These are phyloP conservation scores for Vitis hybrid DNA, from an alignment of 177 flowering plant species.

Conservation along the genomic window DNA sequence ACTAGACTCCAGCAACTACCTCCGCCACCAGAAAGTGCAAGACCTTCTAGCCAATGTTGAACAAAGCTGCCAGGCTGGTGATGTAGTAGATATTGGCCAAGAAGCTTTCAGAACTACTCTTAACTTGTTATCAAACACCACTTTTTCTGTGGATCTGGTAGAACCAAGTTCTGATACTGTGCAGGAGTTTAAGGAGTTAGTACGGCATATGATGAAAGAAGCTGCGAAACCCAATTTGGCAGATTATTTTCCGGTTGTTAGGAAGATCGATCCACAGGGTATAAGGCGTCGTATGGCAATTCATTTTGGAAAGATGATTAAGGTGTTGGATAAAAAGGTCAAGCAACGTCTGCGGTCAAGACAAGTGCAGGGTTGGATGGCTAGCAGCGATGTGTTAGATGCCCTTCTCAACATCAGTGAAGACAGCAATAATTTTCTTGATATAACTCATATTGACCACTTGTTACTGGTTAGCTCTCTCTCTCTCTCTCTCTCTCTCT, in stretches of 20 bases:
- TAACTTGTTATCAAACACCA: constrained; percentile 34
- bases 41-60: constrained; percentile 27
- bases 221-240: constrained; percentile 11
- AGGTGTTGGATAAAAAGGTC: constrained; percentile 8
- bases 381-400: constrained; percentile 23
- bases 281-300: constrained; percentile 2
- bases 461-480: constrained; percentile 10
- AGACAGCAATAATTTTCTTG: not conserved
- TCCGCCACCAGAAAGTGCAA: constrained; percentile 33
- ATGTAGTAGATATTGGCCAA: constrained; percentile 34
- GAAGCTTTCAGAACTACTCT: constrained; percentile 38
- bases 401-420: constrained; percentile 21
- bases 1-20: constrained; percentile 30
- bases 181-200: constrained; percentile 25
- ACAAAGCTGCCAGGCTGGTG: constrained; percentile 18
- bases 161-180: constrained; percentile 23
- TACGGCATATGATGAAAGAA: constrained; percentile 25
- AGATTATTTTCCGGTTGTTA: constrained; percentile 20
- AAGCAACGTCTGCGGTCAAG: constrained; percentile 6
- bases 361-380: not conserved
- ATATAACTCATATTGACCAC: constrained; percentile 2
- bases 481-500: not conserved
- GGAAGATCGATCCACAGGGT: constrained; percentile 16
- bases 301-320: not conserved
- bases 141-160: constrained; percentile 43